These are phyloP conservation scores for Dysphania ambrosioides DNA, from an alignment of 148 eudicot genomes.

Conservation along the genomic window DNA sequence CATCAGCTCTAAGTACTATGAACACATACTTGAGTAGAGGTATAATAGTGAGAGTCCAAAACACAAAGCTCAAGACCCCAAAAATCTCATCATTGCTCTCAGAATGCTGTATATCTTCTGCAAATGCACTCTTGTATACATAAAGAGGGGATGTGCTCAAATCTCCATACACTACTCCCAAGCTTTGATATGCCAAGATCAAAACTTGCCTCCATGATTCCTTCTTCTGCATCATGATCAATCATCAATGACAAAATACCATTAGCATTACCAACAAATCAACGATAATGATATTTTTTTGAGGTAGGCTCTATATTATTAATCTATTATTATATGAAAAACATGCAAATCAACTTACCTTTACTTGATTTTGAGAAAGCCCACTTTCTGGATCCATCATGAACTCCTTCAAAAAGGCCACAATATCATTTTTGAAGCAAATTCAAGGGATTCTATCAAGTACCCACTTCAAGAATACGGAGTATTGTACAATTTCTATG, in stretches of 20 bases:
- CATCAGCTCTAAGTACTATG: conserved; percentile 86
- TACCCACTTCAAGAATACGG: too few species aligned
- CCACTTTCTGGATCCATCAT: conserved; percentile 93
- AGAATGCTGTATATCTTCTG: conserved; percentile 82
- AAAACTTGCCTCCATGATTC: conserved; percentile 79
- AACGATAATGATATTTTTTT: too few species aligned
- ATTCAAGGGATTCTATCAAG: conserved; percentile 28
- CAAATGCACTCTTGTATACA: conserved; percentile 79
- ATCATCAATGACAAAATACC: background rate
- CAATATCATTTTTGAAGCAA: conserved; percentile 32
- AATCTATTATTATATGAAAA: too few species aligned
- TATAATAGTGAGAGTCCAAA: conserved; percentile 78
- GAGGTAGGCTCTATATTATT: too few species aligned
- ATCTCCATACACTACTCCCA: conserved; percentile 94
- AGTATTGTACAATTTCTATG: too few species aligned
- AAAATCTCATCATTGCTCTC: conserved; percentile 81
- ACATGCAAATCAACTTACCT: conserved; percentile 47
- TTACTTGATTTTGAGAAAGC: conserved; percentile 49
- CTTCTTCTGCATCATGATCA: conserved; percentile 57
- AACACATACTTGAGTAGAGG: conserved; percentile 86
- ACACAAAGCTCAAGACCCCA: conserved; percentile 79
- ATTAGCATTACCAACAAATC: background rate
- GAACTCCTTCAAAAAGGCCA: conserved; percentile 35
- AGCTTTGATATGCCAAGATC: conserved; percentile 84
- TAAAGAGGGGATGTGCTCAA: conserved; percentile 86